Evolutionary conservation across 108 stramenopile species (phyloP).

Genomic region (Stephanodiscus minutulus): DNA sequence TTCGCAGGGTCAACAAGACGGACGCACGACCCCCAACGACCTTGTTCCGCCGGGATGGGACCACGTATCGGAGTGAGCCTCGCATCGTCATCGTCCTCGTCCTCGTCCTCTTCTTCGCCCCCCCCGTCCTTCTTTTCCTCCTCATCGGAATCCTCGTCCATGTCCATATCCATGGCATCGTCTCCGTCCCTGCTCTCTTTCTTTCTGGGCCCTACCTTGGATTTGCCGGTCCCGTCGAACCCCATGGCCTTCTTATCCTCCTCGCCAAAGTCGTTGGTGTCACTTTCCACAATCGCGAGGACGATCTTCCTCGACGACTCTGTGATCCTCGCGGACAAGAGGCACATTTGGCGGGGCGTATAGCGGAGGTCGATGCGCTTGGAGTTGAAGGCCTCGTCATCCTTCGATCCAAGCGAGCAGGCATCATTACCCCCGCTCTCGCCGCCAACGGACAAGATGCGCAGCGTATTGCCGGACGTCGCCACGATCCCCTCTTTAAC

Average conservation of each 20-base stretch:
- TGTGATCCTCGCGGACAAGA: conserved; percentile 54
- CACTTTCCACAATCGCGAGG: conserved; percentile 93
- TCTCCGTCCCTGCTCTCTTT: conserved; percentile 57
- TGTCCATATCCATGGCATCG: conserved; percentile 61
- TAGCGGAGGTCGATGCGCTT: conserved; percentile 85
- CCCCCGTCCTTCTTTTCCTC: conserved; percentile 59
- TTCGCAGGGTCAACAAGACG: conserved; percentile 90
- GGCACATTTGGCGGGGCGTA: conserved; percentile 94
- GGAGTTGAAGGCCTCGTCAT: conserved; percentile 91
- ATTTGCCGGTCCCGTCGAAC: conserved; percentile 67
- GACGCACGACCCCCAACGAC: conserved; percentile 95
- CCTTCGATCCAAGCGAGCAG: conserved; percentile 60
- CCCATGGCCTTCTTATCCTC: conserved; percentile 81
- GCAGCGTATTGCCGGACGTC: conserved; percentile 87
- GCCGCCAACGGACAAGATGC: conserved; percentile 89
- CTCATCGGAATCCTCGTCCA: conserved; percentile 77
- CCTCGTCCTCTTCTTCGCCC: conserved; percentile 79
- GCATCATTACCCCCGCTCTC: conserved; percentile 38
- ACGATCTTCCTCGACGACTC: conserved; percentile 61
- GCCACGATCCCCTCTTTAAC: conserved; percentile 96
- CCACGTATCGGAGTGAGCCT: conserved; percentile 84
- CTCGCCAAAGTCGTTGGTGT: conserved; percentile 89
- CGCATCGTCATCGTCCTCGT: conserved; percentile 77
- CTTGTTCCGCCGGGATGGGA: conserved; percentile 81
- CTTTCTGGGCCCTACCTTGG: conserved; percentile 41